A percentile compares a stretch with the other conserved stretches of the same genome.
phyloP scores from a whole-genome alignment of 306 rosid genomes.

The Cyclanthera cordifolia region DNA sequence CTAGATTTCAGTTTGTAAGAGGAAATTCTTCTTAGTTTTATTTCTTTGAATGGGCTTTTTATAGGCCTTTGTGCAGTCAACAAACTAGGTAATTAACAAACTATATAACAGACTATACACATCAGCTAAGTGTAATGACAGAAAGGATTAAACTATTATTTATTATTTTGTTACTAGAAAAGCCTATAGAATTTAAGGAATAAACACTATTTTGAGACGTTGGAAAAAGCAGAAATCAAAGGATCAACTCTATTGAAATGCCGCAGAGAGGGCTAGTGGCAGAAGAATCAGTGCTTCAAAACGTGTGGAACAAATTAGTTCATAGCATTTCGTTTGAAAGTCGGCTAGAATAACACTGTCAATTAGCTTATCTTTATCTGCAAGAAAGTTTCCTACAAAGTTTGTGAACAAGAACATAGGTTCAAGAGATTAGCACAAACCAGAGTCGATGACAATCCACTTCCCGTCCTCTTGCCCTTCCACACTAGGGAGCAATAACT shows the following conservation, averaged over 20 bases:
- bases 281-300: not conserved
- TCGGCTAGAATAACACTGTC: not conserved
- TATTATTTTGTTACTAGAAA: too few species aligned
- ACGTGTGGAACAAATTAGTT: not conserved
- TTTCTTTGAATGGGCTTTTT: too few species aligned
- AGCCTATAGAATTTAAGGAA: not conserved
- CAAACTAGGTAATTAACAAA: too few species aligned
- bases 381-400: not conserved
- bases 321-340: not conserved
- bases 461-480: constrained; percentile 80
- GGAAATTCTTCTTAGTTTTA: too few species aligned
- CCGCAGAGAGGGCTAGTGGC: not conserved
- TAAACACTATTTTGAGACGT: not conserved
- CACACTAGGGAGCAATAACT: constrained; percentile 65
- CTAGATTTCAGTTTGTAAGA: too few species aligned
- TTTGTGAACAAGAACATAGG: not conserved
- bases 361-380: not conserved
- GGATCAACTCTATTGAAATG: not conserved
- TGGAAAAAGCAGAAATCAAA: not conserved
- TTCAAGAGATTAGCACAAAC: constrained; percentile 28
- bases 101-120: too few species aligned
- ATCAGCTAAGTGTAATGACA: too few species aligned
- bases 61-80: too few species aligned
- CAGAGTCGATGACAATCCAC: constrained; percentile 91
- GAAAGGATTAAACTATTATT: too few species aligned